Base-by-base conservation (phyloP, 2,329 filamentous ascomycete species). In the Intubia oerlemansii region DNA sequence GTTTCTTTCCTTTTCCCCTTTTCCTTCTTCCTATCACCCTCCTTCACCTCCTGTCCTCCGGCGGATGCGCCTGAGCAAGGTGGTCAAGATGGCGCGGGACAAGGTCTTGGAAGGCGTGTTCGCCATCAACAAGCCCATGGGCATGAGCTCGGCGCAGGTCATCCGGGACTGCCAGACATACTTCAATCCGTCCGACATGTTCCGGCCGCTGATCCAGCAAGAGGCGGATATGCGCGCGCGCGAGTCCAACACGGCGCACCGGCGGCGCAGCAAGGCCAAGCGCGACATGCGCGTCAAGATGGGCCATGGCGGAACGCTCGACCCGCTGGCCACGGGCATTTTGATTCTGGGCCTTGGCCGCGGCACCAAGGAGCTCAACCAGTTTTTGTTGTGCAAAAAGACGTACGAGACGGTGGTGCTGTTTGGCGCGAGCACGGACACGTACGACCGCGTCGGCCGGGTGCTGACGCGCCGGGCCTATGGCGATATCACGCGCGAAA, bases 221-320 rank as follows among this genome's bases (percentile, higher is more conserved):
- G 57, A 57, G 31, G 51, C 51, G 11, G 36, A 31, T 1, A 57
- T 55, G 27, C 64, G 66, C 33, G 49, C 57, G 11, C 51, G 56
- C 38, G 72, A 79, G 46, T 54, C 53, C 33, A 56, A 62, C 33
- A 54, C 61, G 33, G 55, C 57, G 33, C 66, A 75, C 45, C 59
- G 62, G 39, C 64, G 72, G 34, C 62, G 69, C 35, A 54, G 54
- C 37, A 53, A 52, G 26, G 58, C 61, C 36, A 65, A 67, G 47
- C 62, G 62, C 40, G 56, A 62, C 2, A 47, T 73, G 5, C 67
- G 79, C 36, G 74, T 95, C 40, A 98, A 95, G 57, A 78, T 95
- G 44, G 88, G 88, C 19, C 88, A 98, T 53, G 88, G 88, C 35
- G 88, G 88, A 24, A 98, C 88, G 2, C 64, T 98, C 12, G 88